Base-by-base conservation (phyloP, 345 rosid genomes). In the Brassica nigra region DNA sequence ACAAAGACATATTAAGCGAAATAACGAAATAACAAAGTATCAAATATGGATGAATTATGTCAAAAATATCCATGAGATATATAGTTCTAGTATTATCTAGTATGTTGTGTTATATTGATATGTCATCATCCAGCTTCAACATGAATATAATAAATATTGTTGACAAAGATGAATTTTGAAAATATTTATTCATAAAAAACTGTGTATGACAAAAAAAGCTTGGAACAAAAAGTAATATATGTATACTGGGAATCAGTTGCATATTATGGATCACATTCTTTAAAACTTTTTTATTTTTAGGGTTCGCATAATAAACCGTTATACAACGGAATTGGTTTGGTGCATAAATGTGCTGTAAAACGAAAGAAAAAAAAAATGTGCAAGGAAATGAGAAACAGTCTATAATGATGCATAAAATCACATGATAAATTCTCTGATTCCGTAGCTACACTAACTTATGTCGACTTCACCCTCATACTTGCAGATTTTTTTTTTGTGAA, bases 1-100 rank as follows among this genome's bases (percentile, higher is more conserved):
- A 67, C 77, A 4, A 78, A 66, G 18, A 66, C 61, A 42, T 78
- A 73, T 71, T 79, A 52, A 52, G 57, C 57, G 20, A 52, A 14
- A 47, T 11, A 44, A 44, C 55, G n/a, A 47, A 47, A 47, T 42
- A 11, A 4, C n/a, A 47, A 47, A 47, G 55, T 47, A 47, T 47
- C 55, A 12, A 4, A 14, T 47, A 47, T 47, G 16, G 14, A 47
- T 47, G 55, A 47, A 47, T 47, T 47, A 47, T 47, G 55, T 47
- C 55, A 47, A 47, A 44, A 47, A 47, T 47, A 6, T 47, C 55
- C 55, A 47, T 47, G 55, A 47, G 55, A 47, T 47, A 47, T 34
- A 34, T 52, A n/a, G 57, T 49, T 49, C 57, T 49, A 49, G 57
- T 49, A 49, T 49, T 49, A n/a, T 44, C 54, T 12, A 44, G 15